A percentile compares a stretch with the other conserved stretches of the same genome.
These are phyloP conservation scores for Somion occarium DNA, from an alignment of 1,284 basidiomycete genomes.

Conservation along the genomic window DNA sequence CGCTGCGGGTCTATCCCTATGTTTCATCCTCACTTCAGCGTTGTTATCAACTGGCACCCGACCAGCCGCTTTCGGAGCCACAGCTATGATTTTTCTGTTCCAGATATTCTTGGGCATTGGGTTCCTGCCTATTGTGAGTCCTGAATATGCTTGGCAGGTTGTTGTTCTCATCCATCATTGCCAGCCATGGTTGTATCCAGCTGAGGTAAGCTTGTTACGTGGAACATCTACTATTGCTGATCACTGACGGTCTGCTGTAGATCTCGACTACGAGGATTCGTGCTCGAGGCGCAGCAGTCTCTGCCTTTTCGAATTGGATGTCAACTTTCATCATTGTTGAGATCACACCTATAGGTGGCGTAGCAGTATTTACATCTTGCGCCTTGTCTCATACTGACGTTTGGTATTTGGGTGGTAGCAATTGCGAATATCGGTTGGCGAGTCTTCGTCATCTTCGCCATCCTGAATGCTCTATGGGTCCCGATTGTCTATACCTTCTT, in stretches of 20 bases:
- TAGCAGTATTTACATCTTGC: too few species aligned
- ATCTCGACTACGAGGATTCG: conserved; percentile 28
- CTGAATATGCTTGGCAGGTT: not conserved
- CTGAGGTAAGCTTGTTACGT: conserved; percentile 29
- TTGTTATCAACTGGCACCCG: conserved; percentile 31
- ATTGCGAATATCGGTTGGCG: conserved; percentile 45
- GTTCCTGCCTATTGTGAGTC: conserved; percentile 34
- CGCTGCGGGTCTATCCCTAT: conserved; percentile 33
- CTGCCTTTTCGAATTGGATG: conserved; percentile 39
- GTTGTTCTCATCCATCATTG: too few species aligned
- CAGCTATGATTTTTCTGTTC: conserved; percentile 38
- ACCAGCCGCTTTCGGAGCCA: conserved; percentile 31
- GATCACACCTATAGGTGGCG: conserved; percentile 34
- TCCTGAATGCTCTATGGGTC: conserved; percentile 41
- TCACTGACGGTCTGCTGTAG: conserved; percentile 16
- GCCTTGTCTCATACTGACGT: too few species aligned
- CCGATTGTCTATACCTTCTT: conserved; percentile 40
- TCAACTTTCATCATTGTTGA: conserved; percentile 43
- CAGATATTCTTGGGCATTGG: conserved; percentile 39
- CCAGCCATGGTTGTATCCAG: conserved; percentile 40
- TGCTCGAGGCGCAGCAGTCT: conserved; percentile 25
- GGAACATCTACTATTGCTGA: not conserved
- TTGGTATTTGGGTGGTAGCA: too few species aligned
- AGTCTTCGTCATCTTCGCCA: conserved; percentile 44
- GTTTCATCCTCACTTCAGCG: conserved; percentile 30